phyloP scores from a whole-genome alignment of 805 yeast genomes.

The Wickerhamiella lipophila region DNA sequence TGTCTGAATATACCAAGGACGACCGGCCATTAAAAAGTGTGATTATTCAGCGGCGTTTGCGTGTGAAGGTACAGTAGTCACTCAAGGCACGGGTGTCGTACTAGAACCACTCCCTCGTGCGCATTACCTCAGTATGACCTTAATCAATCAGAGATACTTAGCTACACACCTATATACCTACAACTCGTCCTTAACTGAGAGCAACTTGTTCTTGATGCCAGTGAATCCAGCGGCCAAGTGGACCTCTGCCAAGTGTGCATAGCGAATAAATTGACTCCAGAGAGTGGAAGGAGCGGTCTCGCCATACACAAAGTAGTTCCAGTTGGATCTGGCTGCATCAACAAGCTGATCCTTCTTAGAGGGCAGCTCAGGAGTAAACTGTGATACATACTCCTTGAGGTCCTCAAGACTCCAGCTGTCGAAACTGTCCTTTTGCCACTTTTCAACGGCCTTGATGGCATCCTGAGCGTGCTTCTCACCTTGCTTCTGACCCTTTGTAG shows the following conservation, averaged over 20 bases:
- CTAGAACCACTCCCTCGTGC: too few species aligned
- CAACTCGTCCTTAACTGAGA: conserved; percentile 3
- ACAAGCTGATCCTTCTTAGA: conserved; percentile 18
- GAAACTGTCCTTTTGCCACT: conserved; percentile 34
- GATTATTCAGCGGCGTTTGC: neutral
- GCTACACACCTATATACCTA: neutral
- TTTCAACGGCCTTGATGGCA: conserved; percentile 28
- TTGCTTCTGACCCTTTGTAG: conserved; percentile 36
- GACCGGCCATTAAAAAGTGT: conserved; percentile 12
- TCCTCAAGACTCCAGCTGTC: conserved; percentile 44
- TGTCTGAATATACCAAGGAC: conserved; percentile 65
- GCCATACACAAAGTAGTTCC: conserved; percentile 16
- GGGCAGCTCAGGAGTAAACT: conserved; percentile 29
- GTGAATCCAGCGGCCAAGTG: conserved; percentile 2
- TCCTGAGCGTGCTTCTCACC: conserved; percentile 34
- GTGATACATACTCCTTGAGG: conserved; percentile 41
- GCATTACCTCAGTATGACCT: too few species aligned
- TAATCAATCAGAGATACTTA: too few species aligned
- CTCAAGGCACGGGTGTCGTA: too few species aligned
- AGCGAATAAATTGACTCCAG: neutral
- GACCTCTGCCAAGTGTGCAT: conserved; percentile 2
- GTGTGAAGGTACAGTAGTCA: too few species aligned
- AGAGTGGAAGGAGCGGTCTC: conserved; percentile 2
- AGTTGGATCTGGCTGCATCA: conserved; percentile 19
- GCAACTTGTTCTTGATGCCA: conserved; percentile 4